phyloP scores from a whole-genome alignment of 2,329 filamentous ascomycete species.

The Colletotrichum kahawae region DNA sequence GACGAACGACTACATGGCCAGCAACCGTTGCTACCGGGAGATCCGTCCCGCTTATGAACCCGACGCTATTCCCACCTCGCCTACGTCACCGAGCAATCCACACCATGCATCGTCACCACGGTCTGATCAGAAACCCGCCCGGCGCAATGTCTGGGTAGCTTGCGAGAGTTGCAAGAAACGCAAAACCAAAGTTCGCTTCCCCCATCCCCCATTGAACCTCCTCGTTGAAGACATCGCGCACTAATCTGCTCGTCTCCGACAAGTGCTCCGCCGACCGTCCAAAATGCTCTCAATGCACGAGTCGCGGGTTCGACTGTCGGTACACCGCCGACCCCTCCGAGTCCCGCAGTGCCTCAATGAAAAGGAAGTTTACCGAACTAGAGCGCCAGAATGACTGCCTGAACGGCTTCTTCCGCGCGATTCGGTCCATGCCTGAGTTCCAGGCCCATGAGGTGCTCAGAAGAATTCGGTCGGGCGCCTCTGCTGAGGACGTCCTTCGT shows the following conservation, averaged over 20 bases:
- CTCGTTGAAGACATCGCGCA: not conserved
- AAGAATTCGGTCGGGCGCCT: not conserved
- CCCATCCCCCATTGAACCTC: not conserved
- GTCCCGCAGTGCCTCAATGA: not conserved
- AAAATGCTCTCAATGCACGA: slow-evolving; percentile 39
- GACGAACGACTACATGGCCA: not conserved
- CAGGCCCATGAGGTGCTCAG: not conserved
- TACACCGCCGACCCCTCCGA: slow-evolving; percentile 37
- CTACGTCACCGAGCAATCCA: not conserved
- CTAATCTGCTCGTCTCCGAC: not conserved
- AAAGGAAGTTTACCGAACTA: not conserved
- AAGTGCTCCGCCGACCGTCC: slow-evolving; percentile 47
- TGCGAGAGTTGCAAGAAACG: not conserved
- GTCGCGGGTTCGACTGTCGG: slow-evolving; percentile 39
- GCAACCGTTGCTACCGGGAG: not conserved
- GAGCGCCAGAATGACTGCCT: not conserved
- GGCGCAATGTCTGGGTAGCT: slow-evolving; percentile 1
- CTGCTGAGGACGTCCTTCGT: not conserved
- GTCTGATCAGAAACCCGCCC: not conserved
- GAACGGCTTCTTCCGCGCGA: not conserved
- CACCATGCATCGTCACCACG: not conserved
- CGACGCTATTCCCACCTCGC: not conserved
- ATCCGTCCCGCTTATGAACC: not conserved
- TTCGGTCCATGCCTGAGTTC: not conserved
- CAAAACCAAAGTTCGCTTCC: not conserved